These are phyloP conservation scores for Aplosporella prunicola DNA, from an alignment of 2,329 filamentous ascomycete genomes.

Conservation along the genomic window DNA sequence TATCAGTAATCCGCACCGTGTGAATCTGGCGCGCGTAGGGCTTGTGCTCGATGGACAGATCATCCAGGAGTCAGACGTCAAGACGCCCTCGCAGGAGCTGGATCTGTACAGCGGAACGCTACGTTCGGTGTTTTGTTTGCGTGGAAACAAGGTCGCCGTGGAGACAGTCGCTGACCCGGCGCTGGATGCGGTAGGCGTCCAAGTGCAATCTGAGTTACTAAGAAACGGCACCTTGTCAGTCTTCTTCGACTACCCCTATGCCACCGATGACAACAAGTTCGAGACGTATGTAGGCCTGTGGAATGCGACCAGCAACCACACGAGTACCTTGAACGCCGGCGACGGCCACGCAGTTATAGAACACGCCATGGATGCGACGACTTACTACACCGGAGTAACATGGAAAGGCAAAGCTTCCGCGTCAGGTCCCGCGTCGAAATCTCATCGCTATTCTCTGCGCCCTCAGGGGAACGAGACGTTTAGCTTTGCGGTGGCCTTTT, in stretches of 20 bases:
- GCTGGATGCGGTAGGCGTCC: conserved; percentile 39
- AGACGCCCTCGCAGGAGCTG: conserved; percentile 27
- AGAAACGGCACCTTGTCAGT: conserved; percentile 31
- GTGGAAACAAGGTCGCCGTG: conserved; percentile 32
- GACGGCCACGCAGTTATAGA: conserved; percentile 29
- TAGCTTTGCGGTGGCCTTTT: conserved; percentile 19
- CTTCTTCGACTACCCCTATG: conserved; percentile 46
- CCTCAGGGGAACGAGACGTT: conserved; percentile 20
- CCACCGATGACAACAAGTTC: conserved; percentile 42
- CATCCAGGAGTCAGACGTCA: neutral
- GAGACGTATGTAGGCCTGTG: conserved; percentile 46
- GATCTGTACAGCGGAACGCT: conserved; percentile 42
- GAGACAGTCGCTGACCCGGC: conserved; percentile 38
- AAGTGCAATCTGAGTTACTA: conserved; percentile 35
- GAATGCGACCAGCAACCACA: conserved; percentile 39
- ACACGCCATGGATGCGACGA: conserved; percentile 36
- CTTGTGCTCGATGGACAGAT: conserved; percentile 32
- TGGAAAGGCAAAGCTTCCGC: conserved; percentile 32
- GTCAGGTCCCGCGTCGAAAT: conserved; percentile 23
- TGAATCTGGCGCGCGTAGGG: conserved; percentile 42
- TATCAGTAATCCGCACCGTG: conserved; percentile 44
- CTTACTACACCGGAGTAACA: conserved; percentile 32
- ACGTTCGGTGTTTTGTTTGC: conserved; percentile 36
- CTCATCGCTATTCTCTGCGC: conserved; percentile 38
- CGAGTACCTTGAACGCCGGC: conserved; percentile 26